phyloP scores from a whole-genome alignment of 176 grass and related monocot genomes.

The Triticum urartu region DNA sequence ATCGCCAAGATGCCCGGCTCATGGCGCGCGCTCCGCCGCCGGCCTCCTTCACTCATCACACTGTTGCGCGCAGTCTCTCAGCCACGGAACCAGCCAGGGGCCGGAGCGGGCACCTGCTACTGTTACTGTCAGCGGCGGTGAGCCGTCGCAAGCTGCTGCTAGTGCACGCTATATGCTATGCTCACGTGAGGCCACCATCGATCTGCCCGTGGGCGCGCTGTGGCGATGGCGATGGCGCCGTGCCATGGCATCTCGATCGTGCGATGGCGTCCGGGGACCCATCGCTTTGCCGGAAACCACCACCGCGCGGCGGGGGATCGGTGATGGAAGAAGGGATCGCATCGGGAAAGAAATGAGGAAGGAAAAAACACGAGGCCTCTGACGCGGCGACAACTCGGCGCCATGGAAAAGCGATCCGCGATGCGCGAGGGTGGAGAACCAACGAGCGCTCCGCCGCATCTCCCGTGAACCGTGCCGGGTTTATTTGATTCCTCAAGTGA shows the following conservation, averaged over 20 bases:
- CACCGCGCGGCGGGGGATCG: background rate
- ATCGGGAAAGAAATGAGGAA: background rate
- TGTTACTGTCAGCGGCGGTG: background rate
- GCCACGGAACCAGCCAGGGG: no score
- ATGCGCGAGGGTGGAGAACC: no score
- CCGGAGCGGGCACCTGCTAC: no score
- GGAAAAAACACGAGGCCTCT: background rate
- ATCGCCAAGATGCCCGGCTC: no score
- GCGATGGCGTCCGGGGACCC: background rate
- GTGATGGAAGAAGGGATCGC: background rate
- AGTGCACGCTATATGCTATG: background rate
- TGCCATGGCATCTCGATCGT: no score
- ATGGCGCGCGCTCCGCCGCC: no score
- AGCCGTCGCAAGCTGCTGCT: no score
- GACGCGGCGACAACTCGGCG: constrained; percentile 49
- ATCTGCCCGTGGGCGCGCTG: no score
- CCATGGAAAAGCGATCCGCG: background rate
- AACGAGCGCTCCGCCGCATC: background rate
- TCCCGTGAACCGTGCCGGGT: background rate
- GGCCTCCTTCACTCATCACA: no score
- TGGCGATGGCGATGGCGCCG: no score
- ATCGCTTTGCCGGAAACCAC: background rate
- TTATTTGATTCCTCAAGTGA: no score
- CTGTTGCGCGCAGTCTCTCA: no score
- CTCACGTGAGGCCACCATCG: background rate